phyloP scores from a whole-genome alignment of 192 early-diverging fungal genomes.

The Coemansia sp. region DNA sequence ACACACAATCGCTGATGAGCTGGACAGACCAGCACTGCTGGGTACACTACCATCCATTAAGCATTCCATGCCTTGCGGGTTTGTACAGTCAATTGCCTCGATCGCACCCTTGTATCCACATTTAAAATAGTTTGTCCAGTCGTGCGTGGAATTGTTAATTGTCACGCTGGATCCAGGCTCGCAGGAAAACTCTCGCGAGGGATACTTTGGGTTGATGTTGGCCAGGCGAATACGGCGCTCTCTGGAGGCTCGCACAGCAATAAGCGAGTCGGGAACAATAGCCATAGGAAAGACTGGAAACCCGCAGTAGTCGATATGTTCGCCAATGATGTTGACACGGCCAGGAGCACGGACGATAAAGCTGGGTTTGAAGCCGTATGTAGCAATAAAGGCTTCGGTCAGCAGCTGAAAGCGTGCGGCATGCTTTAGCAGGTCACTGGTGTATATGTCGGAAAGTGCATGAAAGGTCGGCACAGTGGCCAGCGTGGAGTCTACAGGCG shows the following conservation, averaged over 20 bases:
- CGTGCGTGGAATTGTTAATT: conserved; percentile 68
- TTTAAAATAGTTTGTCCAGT: conserved; percentile 93
- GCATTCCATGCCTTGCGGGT: conserved; percentile 57
- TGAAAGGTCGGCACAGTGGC: conserved; percentile 33
- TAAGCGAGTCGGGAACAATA: conserved; percentile 64
- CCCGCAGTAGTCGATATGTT: conserved; percentile 96
- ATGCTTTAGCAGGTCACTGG: conserved; percentile 18
- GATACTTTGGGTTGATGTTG: conserved; percentile 37
- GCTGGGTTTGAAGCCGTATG: conserved; percentile 63
- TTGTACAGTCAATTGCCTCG: conserved; percentile 29
- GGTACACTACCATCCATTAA: conserved; percentile 83
- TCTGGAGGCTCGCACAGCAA: conserved; percentile 40
- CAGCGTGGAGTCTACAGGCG: neutral
- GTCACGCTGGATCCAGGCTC: conserved; percentile 75
- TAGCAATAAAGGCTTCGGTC: conserved; percentile 52
- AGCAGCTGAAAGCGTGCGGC: conserved; percentile 59
- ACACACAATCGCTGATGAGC: conserved; percentile 83
- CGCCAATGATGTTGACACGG: conserved; percentile 95
- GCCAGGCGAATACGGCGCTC: conserved; percentile 25
- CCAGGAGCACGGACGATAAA: conserved; percentile 89
- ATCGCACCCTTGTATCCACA: conserved; percentile 68
- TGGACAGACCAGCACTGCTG: conserved; percentile 79
- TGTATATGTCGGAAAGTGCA: conserved; percentile 36
- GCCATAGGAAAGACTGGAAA: conserved; percentile 96
- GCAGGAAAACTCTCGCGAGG: conserved; percentile 24